Evolutionary conservation across 192 early-diverging fungal species (phyloP), one percentile per base, ranked within the genome.

Genomic region (Allomyces macrogynus): DNA sequence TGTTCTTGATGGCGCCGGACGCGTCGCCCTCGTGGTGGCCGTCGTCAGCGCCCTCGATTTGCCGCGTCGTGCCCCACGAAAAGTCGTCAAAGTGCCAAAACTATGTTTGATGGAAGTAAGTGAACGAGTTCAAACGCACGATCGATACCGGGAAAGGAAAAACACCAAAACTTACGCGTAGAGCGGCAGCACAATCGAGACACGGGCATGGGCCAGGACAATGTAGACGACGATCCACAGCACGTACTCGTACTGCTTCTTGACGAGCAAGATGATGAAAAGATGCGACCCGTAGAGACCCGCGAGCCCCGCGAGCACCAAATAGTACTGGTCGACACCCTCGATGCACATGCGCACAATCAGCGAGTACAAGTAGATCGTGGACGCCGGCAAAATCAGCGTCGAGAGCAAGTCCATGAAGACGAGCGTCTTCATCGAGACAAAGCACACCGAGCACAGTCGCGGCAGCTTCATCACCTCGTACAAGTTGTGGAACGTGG

Each of bases 21-120:
- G 49, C 12, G 49, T 57, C 49, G 16, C 49, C 49, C 2, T n/a
- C 49, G 9, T 57, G 49, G 0, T 57, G 49, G 49, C 49, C 49
- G 49, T 57, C 80, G 26, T 81, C 80, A 24, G 84, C 87, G 63
- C 93, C 93, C 23, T 89, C 78, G 7, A 94, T 88, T 18, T 87
- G 61, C 72, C 95, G 89, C 32, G 95, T 98, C 72, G 93, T 94
- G 64, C 93, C 95, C 95, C 95, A 99, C n/a, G 90, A 93, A 70
- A 99, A 99, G 71, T 99, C 92, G 72, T 99, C 95, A 74, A 97
- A 93, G 78, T 93, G 91, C 95, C 95, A 99, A 83, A 95, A 98
- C 23, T 93, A 78, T n/a, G n/a, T n/a, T n/a, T n/a, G 26, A 27
- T 27, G 26, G 26, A 4, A 27, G 26, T 27, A 27, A 27, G 26